Conservation (phyloP, 2,329 filamentous ascomycete genomes). For the Lecanosticta acicola region DNA sequence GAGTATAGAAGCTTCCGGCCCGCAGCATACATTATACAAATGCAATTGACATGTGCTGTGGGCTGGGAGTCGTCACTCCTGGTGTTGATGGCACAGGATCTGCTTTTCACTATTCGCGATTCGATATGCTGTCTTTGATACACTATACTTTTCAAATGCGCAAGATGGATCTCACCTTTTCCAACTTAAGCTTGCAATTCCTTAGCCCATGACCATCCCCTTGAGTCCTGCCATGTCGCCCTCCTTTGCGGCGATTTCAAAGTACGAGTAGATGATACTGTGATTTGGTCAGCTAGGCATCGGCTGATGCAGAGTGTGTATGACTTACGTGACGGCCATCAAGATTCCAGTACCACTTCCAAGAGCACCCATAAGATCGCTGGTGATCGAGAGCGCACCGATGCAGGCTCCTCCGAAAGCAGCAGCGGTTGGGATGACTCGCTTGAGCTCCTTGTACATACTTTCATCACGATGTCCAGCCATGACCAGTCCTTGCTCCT, state of each 20-base stretch:
- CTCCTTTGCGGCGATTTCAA: constrained; percentile 98
- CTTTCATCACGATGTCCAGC: constrained; percentile 98
- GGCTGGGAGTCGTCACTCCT: too few species aligned
- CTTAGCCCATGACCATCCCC: constrained; percentile 55
- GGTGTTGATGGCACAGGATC: too few species aligned
- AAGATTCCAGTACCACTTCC: constrained; percentile 97
- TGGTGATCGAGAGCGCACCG: constrained; percentile 90
- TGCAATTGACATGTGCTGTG: too few species aligned
- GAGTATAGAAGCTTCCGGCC: constrained; percentile 7
- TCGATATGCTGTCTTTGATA: not conserved
- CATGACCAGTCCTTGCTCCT: constrained; percentile 99
- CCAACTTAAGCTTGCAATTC: constrained; percentile 12
- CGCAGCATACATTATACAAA: constrained; percentile 9
- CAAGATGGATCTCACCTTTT: constrained; percentile 18
- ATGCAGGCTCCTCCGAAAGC: constrained; percentile 99
- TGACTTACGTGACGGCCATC: constrained; percentile 90
- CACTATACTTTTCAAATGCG: constrained; percentile 9
- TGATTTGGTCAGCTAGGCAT: constrained; percentile 25
- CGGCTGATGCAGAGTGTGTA: not conserved
- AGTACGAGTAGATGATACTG: constrained; percentile 98
- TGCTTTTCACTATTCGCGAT: constrained; percentile 6
- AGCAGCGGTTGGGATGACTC: constrained; percentile 95
- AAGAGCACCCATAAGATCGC: constrained; percentile 90
- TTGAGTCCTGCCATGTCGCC: constrained; percentile 80
- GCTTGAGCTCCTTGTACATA: constrained; percentile 99